Evolutionary conservation across 192 early-diverging fungal species (phyloP).

Genomic region (Linderina pennispora): DNA sequence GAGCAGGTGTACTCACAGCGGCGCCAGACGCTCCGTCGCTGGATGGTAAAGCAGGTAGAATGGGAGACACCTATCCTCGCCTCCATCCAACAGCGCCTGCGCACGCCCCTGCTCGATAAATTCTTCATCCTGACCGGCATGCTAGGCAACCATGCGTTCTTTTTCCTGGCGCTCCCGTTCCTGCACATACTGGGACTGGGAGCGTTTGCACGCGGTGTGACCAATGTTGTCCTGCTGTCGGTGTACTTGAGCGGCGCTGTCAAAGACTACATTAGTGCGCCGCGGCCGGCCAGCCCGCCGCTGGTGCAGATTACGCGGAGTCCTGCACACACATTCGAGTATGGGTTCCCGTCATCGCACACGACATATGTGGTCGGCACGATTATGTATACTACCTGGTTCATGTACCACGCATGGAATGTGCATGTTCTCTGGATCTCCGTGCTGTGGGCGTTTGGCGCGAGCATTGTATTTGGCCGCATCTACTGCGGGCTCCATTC

Average conservation of each 20-base stretch:
- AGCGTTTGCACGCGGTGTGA: conserved; percentile 49
- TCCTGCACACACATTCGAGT: conserved; percentile 66
- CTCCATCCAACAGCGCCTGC: conserved; percentile 22
- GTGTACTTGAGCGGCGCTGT: conserved; percentile 40
- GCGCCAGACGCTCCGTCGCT: conserved; percentile 14
- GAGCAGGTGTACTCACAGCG: conserved; percentile 31
- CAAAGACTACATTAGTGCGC: conserved; percentile 81
- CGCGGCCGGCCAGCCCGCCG: conserved; percentile 76
- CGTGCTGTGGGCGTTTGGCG: conserved; percentile 43
- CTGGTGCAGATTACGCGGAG: conserved; percentile 66
- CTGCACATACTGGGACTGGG: conserved; percentile 75
- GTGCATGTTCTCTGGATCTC: conserved; percentile 29
- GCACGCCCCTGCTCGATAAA: conserved; percentile 46
- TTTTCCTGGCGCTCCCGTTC: conserved; percentile 72
- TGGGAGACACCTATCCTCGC: conserved; percentile 32
- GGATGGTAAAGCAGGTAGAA: conserved; percentile 29
- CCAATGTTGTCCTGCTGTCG: conserved; percentile 42
- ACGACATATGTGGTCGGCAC: conserved; percentile 78
- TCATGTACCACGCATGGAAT: conserved; percentile 25
- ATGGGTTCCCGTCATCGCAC: conserved; percentile 90
- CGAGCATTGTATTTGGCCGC: conserved; percentile 62
- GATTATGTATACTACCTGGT: conserved; percentile 45
- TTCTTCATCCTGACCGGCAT: conserved; percentile 66
- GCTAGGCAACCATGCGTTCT: conserved; percentile 85
- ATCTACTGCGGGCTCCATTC: conserved; percentile 89